These are phyloP conservation scores for Ajuga reptans DNA, from an alignment of 305 asterid genomes.

Conservation along the genomic window DNA sequence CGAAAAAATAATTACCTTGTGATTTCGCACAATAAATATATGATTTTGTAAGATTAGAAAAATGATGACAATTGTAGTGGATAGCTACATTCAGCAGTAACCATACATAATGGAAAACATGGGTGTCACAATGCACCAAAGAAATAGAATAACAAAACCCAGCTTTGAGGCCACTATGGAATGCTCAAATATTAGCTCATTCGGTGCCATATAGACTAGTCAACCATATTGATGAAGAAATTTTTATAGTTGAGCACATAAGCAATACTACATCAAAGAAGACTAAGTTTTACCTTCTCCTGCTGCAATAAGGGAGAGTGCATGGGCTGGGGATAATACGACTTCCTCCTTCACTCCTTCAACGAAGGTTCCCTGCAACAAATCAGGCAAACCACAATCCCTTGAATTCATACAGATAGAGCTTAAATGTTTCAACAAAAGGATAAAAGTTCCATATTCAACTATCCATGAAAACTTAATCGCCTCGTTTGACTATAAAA, in stretches of 20 bases:
- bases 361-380: constrained; percentile 78
- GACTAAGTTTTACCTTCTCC: constrained; percentile 73
- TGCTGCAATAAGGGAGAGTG: constrained; percentile 96
- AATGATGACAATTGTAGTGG: not conserved
- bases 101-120: not conserved
- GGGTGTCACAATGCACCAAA: not conserved
- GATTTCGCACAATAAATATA: constrained; percentile 10
- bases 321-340: constrained; percentile 95
- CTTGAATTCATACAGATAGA: not conserved
- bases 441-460: not conserved
- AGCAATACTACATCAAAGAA: constrained; percentile 12
- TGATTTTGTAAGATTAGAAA: constrained; percentile 1
- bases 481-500: not conserved
- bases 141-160: constrained; percentile 2
- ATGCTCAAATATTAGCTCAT: not conserved
- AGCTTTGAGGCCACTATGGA: constrained; percentile 15
- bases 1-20: not conserved
- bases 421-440: not conserved
- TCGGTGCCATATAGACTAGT: not conserved
- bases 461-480: not conserved
- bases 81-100: not conserved
- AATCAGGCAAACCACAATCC: constrained; percentile 18
- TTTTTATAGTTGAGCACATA: constrained; percentile 3
- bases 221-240: not conserved
- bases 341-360: constrained; percentile 99